These are phyloP conservation scores for Rhodotorula kratochvilovae DNA, from an alignment of 768 basidiomycete genomes.

Conservation along the genomic window DNA sequence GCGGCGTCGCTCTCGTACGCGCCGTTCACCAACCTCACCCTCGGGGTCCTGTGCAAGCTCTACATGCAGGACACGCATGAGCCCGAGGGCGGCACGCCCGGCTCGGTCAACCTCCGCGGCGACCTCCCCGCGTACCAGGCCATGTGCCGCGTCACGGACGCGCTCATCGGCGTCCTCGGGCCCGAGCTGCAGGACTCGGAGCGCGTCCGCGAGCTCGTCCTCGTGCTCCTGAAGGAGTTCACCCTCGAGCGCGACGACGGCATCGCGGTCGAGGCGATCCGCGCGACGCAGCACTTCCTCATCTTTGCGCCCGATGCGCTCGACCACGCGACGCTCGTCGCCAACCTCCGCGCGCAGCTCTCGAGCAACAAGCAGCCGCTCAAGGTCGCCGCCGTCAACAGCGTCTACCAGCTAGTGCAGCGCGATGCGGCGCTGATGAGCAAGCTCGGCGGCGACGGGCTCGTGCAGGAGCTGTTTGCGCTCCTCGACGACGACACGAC, in stretches of 20 bases:
- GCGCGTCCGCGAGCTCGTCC: constrained; percentile 69
- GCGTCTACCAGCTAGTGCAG: constrained; percentile 93
- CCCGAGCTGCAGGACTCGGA: constrained; percentile 89
- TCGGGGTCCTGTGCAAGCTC: constrained; percentile 83
- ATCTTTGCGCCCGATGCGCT: constrained; percentile 89
- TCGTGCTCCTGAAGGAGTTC: constrained; percentile 81
- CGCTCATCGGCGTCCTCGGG: constrained; percentile 85
- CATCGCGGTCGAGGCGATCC: constrained; percentile 86
- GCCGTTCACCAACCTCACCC: constrained; percentile 77
- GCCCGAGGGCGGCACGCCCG: constrained; percentile 72
- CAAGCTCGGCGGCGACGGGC: constrained; percentile 82
- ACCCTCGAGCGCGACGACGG: constrained; percentile 79
- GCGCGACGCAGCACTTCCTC: constrained; percentile 90
- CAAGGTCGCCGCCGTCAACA: constrained; percentile 91
- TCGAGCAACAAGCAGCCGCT: constrained; percentile 74
- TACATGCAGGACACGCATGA: constrained; percentile 89
- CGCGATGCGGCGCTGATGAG: constrained; percentile 88
- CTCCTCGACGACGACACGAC: constrained; percentile 92
- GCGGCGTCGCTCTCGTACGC: constrained; percentile 87
- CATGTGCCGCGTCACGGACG: constrained; percentile 85
- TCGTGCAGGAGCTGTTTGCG: constrained; percentile 90
- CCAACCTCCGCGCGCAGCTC: constrained; percentile 71
- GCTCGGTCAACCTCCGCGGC: constrained; percentile 77
- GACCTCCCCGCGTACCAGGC: constrained; percentile 89
- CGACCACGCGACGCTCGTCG: constrained; percentile 72